A percentile compares a stretch with the other conserved stretches of the same genome.
Conservation (phyloP, 2,329 filamentous ascomycete genomes). For the Colletotrichum sp. region DNA sequence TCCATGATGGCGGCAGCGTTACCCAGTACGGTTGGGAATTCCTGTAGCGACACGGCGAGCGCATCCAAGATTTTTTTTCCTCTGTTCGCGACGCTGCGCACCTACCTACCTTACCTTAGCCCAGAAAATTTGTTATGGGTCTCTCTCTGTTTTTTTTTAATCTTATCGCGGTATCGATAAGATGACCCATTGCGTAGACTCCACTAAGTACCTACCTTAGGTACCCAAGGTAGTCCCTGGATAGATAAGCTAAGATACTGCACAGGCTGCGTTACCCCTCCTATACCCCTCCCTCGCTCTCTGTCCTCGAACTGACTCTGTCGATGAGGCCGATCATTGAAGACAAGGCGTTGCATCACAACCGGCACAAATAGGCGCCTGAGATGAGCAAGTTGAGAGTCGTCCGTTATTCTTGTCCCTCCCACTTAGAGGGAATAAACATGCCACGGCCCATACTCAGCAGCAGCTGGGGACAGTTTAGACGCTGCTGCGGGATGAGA, state of each 20-base stretch:
- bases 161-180: slow-evolving; percentile 13
- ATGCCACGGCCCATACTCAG: not conserved
- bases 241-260: not conserved
- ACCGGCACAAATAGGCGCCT: not conserved
- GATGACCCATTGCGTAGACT: not conserved
- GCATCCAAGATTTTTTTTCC: not conserved
- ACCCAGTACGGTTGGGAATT: not conserved
- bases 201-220: not conserved
- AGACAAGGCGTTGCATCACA: not conserved
- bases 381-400: not conserved
- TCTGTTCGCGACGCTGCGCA: slow-evolving; percentile 7
- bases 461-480: not conserved
- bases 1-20: slow-evolving; percentile 63
- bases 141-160: not conserved
- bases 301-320: not conserved
- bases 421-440: not conserved
- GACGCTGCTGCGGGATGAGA: not conserved
- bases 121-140: slow-evolving; percentile 17
- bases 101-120: not conserved
- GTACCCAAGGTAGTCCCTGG: not conserved
- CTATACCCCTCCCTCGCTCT: not conserved
- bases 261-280: not conserved
- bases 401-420: not conserved
- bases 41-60: not conserved
- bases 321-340: not conserved